Evolutionary conservation across 148 eudicot genomes (phyloP).

Genomic region (Persicaria maculosa): DNA sequence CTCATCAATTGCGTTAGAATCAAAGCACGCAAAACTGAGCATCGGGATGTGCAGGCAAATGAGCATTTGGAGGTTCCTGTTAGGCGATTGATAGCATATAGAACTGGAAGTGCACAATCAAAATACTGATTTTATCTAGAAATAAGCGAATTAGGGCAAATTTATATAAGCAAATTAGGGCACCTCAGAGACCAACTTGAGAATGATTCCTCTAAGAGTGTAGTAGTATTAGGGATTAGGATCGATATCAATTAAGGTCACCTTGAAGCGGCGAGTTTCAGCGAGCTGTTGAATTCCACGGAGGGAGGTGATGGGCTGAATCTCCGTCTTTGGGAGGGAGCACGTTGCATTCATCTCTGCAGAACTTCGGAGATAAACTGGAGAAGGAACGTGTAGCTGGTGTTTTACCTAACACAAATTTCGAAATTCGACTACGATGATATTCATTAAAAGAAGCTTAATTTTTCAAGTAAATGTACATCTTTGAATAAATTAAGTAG

Average conservation of each 20-base stretch:
- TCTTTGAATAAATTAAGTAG: too few relatives aligned
- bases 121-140: neutral
- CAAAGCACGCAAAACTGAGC: neutral
- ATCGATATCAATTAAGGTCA: neutral
- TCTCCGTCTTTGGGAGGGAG: constrained; percentile 24
- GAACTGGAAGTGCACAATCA: neutral
- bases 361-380: neutral
- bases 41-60: neutral
- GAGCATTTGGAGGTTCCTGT: neutral
- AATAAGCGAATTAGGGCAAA: neutral
- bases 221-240: neutral
- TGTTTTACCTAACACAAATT: neutral
- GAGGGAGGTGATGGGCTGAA: constrained; percentile 27
- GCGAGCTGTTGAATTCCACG: constrained; percentile 65
- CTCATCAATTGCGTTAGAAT: neutral
- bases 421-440: too few relatives aligned
- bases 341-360: constrained; percentile 30
- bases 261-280: constrained; percentile 68
- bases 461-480: too few relatives aligned
- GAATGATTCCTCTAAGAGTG: too few relatives aligned
- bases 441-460: too few relatives aligned
- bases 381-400: neutral
- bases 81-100: neutral
- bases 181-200: too few relatives aligned
- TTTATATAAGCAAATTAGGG: too few relatives aligned